Evolutionary conservation across 2,329 filamentous ascomycete genomes (phyloP).

Genomic region (Chrysoporthe deuterocubensis): DNA sequence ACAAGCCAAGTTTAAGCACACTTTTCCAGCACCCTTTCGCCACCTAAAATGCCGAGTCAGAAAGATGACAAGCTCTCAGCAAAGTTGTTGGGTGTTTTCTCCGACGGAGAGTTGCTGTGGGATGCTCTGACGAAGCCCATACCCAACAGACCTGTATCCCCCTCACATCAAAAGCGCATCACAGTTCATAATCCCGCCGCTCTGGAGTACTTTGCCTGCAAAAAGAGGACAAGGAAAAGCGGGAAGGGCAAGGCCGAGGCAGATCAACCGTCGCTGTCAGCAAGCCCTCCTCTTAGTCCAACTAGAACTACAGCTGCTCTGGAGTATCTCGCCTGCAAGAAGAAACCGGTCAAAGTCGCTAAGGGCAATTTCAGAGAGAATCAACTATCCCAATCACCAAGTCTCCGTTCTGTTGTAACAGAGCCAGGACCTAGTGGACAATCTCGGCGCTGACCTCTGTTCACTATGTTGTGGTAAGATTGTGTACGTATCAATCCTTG

Average conservation of each 20-base stretch:
- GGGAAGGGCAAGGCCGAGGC: neutral
- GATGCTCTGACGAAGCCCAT: neutral
- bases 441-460: neutral
- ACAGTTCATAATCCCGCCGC: neutral
- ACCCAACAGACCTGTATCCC: neutral
- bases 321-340: neutral
- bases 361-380: neutral
- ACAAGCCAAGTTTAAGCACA: neutral
- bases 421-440: neutral
- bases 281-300: neutral
- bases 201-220: constrained; percentile 4
- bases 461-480: neutral
- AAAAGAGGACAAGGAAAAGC: neutral
- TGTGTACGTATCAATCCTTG: too few relatives aligned
- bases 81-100: neutral
- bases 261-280: neutral
- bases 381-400: neutral
- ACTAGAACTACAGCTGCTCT: neutral
- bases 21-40: neutral
- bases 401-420: neutral
- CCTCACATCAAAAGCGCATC: neutral
- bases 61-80: neutral
- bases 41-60: neutral
- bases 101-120: neutral
- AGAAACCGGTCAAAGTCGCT: neutral